Base-by-base conservation (phyloP, 176 grass and related monocot genomes). In the Hyparrhenia diplandra region DNA sequence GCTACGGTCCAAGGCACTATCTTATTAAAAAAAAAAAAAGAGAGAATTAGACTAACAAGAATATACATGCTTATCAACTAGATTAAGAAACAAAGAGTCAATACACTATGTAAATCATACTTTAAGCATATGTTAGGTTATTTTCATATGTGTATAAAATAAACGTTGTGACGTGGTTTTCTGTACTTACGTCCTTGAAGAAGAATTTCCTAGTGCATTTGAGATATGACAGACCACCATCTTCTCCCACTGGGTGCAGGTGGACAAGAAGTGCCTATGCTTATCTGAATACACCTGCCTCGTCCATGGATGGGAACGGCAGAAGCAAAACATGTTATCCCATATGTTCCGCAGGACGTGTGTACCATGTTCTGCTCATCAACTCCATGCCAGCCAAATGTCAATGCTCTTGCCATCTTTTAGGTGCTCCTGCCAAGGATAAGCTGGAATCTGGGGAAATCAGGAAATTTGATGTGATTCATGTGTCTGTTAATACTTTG, bases 231-330 rank as follows among this genome's bases (percentile, higher is more conserved):
- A 73, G 28, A 57, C 7, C 34, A 27, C 31, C 88, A 76, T 85
- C 41, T 81, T 75, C 13, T 83, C 64, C 73, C n/a, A 69, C 28
- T 84, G 71, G 73, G 20, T 90, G 82, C 83, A 97, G 95, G 95
- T 97, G 95, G 95, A 92, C 78, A 34, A 87, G 82, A 78, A 94
- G 92, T 71, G 85, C 66, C 34, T 94, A 92, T 86, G 91, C 94
- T 66, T 97, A 94, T 89, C 87, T 97, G 24, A 97, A 97, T 67
- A 78, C 87, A 51, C 92, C 95, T 65, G 87, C 87, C 47, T 45
- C 74, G 34, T 89, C 92, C 34, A 79, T 85, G 89, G 85, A 63
- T 76, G 77, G 80, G 45, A 90, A 82, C 9, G 73, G 55, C 10
- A 82, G 62, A 82, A 79, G 47, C n/a, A 73, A 51, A n/a, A 23